These are phyloP conservation scores for Fusarium torreyae DNA, from an alignment of 2,329 filamentous ascomycete genomes.

Conservation along the genomic window DNA sequence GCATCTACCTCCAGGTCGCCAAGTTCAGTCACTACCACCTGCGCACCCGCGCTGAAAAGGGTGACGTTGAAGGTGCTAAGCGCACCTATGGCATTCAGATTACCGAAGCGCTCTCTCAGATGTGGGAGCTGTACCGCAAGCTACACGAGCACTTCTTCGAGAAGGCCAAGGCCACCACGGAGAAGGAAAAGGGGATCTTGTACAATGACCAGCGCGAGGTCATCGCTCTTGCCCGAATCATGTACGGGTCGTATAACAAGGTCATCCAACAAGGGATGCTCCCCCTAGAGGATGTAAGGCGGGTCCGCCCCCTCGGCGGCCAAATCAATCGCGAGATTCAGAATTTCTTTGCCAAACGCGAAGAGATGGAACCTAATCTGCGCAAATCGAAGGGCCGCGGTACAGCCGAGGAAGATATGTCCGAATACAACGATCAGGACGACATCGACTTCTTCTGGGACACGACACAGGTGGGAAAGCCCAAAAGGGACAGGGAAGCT, in stretches of 20 bases:
- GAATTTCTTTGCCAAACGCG: slow-evolving; percentile 55
- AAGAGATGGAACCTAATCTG: slow-evolving; percentile 54
- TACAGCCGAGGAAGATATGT: slow-evolving; percentile 43
- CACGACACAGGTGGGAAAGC: slow-evolving; percentile 45
- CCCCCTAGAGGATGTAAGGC: slow-evolving; percentile 51
- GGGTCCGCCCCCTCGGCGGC: slow-evolving; percentile 54
- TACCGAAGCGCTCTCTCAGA: slow-evolving; percentile 62
- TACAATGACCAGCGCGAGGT: slow-evolving; percentile 60
- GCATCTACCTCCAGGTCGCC: slow-evolving; percentile 70
- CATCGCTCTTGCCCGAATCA: slow-evolving; percentile 61
- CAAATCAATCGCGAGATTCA: slow-evolving; percentile 58
- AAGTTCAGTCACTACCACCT: slow-evolving; percentile 63
- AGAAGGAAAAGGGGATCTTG: slow-evolving; percentile 45
- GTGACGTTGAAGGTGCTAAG: slow-evolving; percentile 56
- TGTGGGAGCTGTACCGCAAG: slow-evolving; percentile 66
- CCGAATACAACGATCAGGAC: slow-evolving; percentile 27
- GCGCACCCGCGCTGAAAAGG: slow-evolving; percentile 51
- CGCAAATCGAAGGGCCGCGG: slow-evolving; percentile 39
- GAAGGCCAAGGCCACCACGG: slow-evolving; percentile 39
- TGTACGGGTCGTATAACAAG: slow-evolving; percentile 63
- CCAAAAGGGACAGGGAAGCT: not conserved
- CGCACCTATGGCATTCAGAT: slow-evolving; percentile 66
- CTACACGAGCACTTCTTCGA: slow-evolving; percentile 57
- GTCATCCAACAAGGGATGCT: slow-evolving; percentile 60
- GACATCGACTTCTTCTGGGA: slow-evolving; percentile 53